Base-by-base conservation (phyloP, 345 rosid species). In the Gossypium australe region DNA sequence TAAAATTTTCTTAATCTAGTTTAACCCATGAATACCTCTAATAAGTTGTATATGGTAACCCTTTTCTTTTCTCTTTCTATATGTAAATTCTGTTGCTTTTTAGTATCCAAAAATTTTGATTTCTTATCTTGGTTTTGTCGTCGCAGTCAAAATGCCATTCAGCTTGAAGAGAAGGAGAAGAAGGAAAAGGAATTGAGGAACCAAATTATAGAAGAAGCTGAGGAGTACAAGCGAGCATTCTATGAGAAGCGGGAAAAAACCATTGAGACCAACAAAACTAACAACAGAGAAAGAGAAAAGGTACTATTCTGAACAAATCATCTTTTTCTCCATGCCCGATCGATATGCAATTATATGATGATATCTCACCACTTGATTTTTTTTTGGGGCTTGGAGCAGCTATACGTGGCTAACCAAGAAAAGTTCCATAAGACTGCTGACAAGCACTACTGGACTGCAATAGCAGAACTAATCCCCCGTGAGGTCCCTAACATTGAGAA, bases 251-350 rank as follows among this genome's bases (percentile, higher is more conserved):
- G 90, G 78, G 80, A 82, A 72, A 81, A 80, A 27, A 89, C 76
- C 43, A 81, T 87, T 51, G 93, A 91, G 80, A 80, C 88, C 43
- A 87, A 83, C 86, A 86, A 78, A 78, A 80, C 81, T 65, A 86
- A 64, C 24, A 91, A 87, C 84, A 75, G 93, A 83, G 97, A 91
- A 82, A 83, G 85, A 62, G 97, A 91, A 83, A 86, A 85, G 97
- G 92, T 89, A 71, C 24, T 22, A 47, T 38, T 72, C 27, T 17
- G 11, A 11, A 9, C 47, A 7, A 67, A 62, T 9, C 59, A 11
- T 43, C 10, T 11, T 17, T 75, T 55, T 34, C 7, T 34, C 7
- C 48, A 18, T 34, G 11, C 59, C 11, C 8, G 17, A 11, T 17
- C 7, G 3, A 24, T 22, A 48, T 16, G 55, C 14, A 12, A 1